Evolutionary conservation across 805 yeast genomes (phyloP), one percentile per base, ranked within the genome.

Genomic region (Candida glaebosa): DNA sequence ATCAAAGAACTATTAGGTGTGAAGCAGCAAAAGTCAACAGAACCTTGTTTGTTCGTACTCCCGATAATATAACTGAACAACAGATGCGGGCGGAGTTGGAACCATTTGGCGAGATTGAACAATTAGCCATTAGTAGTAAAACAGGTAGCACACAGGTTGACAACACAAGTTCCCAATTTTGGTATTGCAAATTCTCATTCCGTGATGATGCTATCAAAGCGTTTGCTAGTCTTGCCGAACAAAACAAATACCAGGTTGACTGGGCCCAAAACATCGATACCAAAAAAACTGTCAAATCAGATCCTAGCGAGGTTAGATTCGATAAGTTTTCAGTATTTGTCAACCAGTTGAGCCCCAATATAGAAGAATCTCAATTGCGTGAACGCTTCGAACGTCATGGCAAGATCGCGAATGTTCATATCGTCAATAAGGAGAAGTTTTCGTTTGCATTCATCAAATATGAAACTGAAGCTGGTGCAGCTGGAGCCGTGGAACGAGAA

Each of bases 1-100:
- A 86, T 57, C 95, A 89, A 10, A 74, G 96, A 57, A 69, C 79
- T 3, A 78, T 91, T 34, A 75, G 97, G 42, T 87, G 96, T 63
- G 97, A 91, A 63, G 82, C 82, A 15, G 98, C 98, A 1, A 82
- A 85, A 54, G 96, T 90, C 35, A 91, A 90, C 61, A 73, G 97
- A 48, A 90, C 97, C 10, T 67, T 91, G 32, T 85, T 78, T 56
- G 59, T 88, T 34, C 62, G 80, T 1, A 60, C 69, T 4, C 46
- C 51, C 8, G 43, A 47, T 10, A 45, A 40, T 2, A 34, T 60
- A 12, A 43, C 52, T 8, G 67, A 63, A 12, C 49, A 44, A 14
- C 60, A 65, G 4, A 62, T 85, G 18, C 59, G 56, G 32, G 54
- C 56, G 1, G 49, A 69, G 18, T 60, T 83, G 39, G 55, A 61